A percentile compares a stretch with the other conserved stretches of the same genome.
phyloP scores from a whole-genome alignment of 805 yeast species.

The Yamadazyma akitaensis region DNA sequence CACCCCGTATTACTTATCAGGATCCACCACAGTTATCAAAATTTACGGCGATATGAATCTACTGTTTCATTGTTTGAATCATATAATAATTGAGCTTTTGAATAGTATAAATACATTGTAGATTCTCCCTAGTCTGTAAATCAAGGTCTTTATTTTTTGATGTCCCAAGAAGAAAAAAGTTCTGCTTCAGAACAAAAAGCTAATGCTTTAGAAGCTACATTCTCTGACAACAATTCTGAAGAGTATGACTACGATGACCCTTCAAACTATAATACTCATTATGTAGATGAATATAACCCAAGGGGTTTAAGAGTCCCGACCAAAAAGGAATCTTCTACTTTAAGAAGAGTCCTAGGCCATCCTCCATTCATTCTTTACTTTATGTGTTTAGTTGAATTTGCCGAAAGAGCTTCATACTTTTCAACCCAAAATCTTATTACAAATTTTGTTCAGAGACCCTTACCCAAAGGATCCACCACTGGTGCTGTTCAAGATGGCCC shows the following conservation, averaged over 20 bases:
- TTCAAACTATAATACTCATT: constrained; percentile 19
- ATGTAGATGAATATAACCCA: constrained; percentile 34
- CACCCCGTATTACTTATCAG: no score
- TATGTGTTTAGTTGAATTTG: constrained; percentile 49
- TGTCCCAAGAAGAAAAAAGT: no score
- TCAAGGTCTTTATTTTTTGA: no score
- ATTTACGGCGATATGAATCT: no score
- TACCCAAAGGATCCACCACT: constrained; percentile 47
- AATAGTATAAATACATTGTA: no score
- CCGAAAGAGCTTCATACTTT: constrained; percentile 55
- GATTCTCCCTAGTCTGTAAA: no score
- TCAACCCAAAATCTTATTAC: constrained; percentile 43
- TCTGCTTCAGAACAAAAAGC: constrained; percentile 1
- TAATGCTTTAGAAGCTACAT: constrained; percentile 9
- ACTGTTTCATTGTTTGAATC: no score
- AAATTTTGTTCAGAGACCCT: constrained; percentile 51
- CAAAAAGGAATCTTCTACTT: constrained; percentile 20
- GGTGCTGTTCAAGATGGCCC: constrained; percentile 35
- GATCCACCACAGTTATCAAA: no score
- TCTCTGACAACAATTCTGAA: constrained; percentile 14
- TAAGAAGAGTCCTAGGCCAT: constrained; percentile 41
- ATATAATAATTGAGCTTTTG: no score
- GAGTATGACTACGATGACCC: constrained; percentile 22
- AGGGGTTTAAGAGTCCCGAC: constrained; percentile 36
- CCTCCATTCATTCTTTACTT: constrained; percentile 50